Evolutionary conservation across 371 early-diverging fungal species (phyloP).

Genomic region (Vavraia culicis): DNA sequence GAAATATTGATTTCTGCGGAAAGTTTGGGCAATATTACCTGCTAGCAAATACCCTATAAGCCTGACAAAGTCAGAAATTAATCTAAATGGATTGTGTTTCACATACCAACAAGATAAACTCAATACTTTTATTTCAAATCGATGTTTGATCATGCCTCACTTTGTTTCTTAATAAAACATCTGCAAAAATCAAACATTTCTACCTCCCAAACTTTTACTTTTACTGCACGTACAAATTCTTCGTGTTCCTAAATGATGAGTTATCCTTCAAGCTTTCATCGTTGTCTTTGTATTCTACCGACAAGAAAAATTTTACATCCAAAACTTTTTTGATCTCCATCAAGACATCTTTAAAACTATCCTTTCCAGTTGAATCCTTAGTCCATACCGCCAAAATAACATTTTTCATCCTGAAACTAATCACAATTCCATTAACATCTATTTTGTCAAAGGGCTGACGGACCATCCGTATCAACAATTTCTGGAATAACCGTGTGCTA

Average conservation of each 20-base stretch:
- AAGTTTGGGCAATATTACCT: too few species aligned
- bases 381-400: constrained; percentile 41
- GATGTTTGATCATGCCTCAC: too few species aligned
- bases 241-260: constrained; percentile 15
- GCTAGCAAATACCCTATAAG: too few species aligned
- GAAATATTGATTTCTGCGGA: too few species aligned
- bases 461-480: constrained; percentile 26
- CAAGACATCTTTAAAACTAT: constrained; percentile 18
- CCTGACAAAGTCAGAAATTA: too few species aligned
- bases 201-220: too few species aligned
- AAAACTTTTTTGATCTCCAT: constrained; percentile 35
- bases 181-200: too few species aligned
- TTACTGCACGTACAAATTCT: not conserved
- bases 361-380: constrained; percentile 16
- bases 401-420: constrained; percentile 30
- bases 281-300: constrained; percentile 36
- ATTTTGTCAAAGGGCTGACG: constrained; percentile 25
- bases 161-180: too few species aligned
- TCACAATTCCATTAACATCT: constrained; percentile 40
- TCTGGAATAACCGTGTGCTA: constrained; percentile 56
- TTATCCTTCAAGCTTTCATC: constrained; percentile 21
- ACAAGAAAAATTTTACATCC: constrained; percentile 28
- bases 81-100: too few species aligned
- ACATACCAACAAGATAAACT: too few species aligned
- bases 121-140: too few species aligned